These are phyloP conservation scores for Gossypium australe DNA, from an alignment of 345 rosid species.

Conservation along the genomic window DNA sequence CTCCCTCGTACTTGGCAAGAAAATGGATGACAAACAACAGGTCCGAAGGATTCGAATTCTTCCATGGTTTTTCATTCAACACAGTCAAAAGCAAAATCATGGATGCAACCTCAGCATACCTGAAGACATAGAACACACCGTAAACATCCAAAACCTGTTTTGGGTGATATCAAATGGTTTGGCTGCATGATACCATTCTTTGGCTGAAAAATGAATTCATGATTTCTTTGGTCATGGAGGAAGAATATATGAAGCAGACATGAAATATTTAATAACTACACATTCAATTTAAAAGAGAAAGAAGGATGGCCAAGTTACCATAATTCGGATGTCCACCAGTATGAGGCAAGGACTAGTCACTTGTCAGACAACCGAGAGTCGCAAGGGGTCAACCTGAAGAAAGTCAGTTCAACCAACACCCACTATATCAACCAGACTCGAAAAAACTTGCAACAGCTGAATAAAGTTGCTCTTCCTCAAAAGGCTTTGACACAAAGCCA, in stretches of 20 bases:
- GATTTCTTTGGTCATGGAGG: too few relatives aligned
- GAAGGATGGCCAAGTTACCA: neutral
- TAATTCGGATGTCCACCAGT: neutral
- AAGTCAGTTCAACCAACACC: slow-evolving; percentile 14
- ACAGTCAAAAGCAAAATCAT: neutral
- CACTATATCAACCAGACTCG: slow-evolving; percentile 33
- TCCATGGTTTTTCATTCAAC: slow-evolving; percentile 10
- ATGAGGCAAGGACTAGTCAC: slow-evolving; percentile 9
- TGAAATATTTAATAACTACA: neutral
- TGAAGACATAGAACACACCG: slow-evolving; percentile 11
- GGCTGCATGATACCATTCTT: neutral
- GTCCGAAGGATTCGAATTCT: slow-evolving; percentile 7
- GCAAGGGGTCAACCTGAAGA: slow-evolving; percentile 13
- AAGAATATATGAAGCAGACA: neutral
- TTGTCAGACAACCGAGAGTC: slow-evolving; percentile 13
- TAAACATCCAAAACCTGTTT: neutral
- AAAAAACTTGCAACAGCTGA: slow-evolving; percentile 66
- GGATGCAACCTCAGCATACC: slow-evolving; percentile 18
- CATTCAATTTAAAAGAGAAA: neutral
- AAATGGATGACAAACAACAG: slow-evolving; percentile 8
- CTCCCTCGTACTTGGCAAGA: neutral
- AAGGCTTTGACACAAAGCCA: slow-evolving; percentile 77
- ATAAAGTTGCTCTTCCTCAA: slow-evolving; percentile 79
- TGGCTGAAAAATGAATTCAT: too few relatives aligned
- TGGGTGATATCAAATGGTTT: neutral